Conservation (phyloP, 192 early-diverging fungal species). For the Entophlyctis helioformis region DNA sequence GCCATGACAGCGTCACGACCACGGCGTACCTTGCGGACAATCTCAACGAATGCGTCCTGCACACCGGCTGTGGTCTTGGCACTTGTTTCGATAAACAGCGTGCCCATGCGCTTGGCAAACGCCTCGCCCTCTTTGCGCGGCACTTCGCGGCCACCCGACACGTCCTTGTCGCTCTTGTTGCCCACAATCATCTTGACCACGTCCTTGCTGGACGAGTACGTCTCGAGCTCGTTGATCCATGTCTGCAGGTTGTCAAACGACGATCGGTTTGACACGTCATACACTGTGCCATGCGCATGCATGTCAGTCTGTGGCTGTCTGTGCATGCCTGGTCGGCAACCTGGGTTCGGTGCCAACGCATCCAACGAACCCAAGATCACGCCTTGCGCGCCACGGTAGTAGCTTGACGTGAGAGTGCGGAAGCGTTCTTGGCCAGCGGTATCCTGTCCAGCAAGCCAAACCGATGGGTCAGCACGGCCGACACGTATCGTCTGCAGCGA, state of each 20-base stretch:
- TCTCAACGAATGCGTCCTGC: conserved; percentile 85
- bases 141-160: conserved; percentile 51
- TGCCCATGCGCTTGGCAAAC: conserved; percentile 80
- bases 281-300: too few species aligned
- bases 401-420: conserved; percentile 90
- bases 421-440: conserved; percentile 99
- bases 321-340: too few species aligned
- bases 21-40: conserved; percentile 72
- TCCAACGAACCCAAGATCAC: conserved; percentile 96
- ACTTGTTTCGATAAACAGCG: conserved; percentile 91
- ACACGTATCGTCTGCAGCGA: too few species aligned
- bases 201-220: conserved; percentile 73
- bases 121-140: conserved; percentile 76
- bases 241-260: conserved; percentile 83
- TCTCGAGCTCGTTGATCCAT: conserved; percentile 95
- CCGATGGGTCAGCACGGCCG: not conserved
- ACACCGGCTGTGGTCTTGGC: conserved; percentile 92
- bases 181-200: conserved; percentile 97
- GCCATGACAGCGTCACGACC: not conserved
- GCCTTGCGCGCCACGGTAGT: conserved; percentile 96
- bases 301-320: too few species aligned
- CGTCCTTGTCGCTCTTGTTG: conserved; percentile 95
- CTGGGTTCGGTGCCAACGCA: too few species aligned
- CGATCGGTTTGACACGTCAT: conserved; percentile 89
- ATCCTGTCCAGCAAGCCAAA: conserved; percentile 48